A percentile compares a stretch with the other conserved stretches of the same genome.
Conservation (phyloP, 768 basidiomycete species). For the Suillus luteus region DNA sequence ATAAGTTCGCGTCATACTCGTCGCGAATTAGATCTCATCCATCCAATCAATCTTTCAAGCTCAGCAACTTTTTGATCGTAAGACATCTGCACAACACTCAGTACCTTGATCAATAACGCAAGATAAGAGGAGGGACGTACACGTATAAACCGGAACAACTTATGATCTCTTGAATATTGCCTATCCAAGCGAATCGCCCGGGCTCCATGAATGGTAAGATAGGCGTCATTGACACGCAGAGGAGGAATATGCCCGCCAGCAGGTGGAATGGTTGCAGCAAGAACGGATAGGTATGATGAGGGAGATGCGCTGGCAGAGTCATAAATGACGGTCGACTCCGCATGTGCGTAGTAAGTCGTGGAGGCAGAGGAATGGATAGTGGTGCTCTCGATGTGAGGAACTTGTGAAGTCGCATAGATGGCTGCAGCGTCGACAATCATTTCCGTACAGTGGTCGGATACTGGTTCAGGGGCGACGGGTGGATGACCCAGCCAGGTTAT, state of each 20-base stretch:
- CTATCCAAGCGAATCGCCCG: too few relatives aligned
- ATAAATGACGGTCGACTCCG: not conserved
- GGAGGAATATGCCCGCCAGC: not conserved
- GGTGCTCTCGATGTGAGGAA: not conserved
- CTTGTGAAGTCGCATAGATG: not conserved
- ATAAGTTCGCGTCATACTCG: not conserved
- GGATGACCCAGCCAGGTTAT: not conserved
- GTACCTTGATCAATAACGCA: not conserved
- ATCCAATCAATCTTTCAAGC: not conserved
- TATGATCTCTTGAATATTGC: not conserved
- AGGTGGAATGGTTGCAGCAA: not conserved
- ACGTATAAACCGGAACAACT: not conserved
- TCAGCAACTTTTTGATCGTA: not conserved
- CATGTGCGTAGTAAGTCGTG: not conserved
- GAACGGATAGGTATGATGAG: not conserved
- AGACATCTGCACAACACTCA: constrained; percentile 1
- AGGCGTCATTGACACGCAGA: not conserved
- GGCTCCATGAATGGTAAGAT: not conserved
- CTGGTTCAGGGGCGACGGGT: not conserved
- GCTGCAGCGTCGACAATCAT: not conserved
- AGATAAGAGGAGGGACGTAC: not conserved
- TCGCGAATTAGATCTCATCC: constrained; percentile 1
- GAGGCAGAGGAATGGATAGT: not conserved
- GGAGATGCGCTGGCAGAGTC: not conserved
- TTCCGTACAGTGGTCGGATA: not conserved